phyloP scores from a whole-genome alignment of 345 rosid genomes.

The Eucalyptus erythrocorys region DNA sequence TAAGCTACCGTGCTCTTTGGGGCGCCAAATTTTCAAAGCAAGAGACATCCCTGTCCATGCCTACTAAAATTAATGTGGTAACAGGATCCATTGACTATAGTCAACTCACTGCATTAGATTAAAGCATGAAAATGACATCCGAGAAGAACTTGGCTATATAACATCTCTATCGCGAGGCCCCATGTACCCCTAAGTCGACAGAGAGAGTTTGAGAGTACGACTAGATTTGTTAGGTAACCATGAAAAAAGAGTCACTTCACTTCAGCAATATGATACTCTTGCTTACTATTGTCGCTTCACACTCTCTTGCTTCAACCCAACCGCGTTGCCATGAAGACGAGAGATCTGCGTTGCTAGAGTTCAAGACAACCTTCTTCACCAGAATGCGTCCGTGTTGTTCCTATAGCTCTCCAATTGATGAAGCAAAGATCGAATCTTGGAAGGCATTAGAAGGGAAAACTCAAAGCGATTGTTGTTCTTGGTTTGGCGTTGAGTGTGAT shows the following conservation, averaged over 20 bases:
- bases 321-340: neutral
- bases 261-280: neutral
- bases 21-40: neutral
- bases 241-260: neutral
- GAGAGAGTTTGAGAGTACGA: neutral
- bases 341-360: neutral
- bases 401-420: rapidly evolving
- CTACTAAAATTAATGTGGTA: too few species aligned
- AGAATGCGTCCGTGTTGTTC: neutral
- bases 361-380: neutral
- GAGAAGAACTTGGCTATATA: neutral
- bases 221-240: neutral
- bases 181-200: neutral
- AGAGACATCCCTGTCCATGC: too few species aligned
- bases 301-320: neutral
- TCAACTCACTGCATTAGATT: neutral
- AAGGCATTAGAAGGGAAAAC: neutral
- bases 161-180: neutral
- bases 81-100: neutral
- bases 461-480: neutral
- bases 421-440: neutral
- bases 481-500: neutral
- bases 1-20: neutral
- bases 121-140: neutral
- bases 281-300: neutral